A percentile compares a stretch with the other conserved stretches of the same genome.
phyloP scores from a whole-genome alignment of 1,284 basidiomycete species.

The Cerioporus squamosus region DNA sequence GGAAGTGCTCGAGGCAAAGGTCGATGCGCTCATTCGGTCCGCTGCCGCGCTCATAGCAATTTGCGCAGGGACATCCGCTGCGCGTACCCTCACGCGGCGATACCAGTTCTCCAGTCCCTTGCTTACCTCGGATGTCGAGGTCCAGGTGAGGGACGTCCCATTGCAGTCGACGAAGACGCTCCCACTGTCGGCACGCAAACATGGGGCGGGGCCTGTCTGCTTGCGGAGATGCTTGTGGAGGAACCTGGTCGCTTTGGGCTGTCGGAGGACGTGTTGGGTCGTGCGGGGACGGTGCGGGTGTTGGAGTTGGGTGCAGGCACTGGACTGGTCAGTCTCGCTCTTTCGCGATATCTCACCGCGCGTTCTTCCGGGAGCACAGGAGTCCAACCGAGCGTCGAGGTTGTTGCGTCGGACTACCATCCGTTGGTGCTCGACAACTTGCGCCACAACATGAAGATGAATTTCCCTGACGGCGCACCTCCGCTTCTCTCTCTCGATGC shows the following conservation, averaged over 20 bases:
- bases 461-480: conserved; percentile 46
- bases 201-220: conserved; percentile 86
- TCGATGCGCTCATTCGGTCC: conserved; percentile 46
- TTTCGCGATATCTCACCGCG: conserved; percentile 53
- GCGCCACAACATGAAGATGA: conserved; percentile 63
- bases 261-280: not conserved
- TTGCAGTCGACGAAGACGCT: conserved; percentile 72
- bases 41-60: conserved; percentile 54
- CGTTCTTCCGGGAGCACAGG: conserved; percentile 3
- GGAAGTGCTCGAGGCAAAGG: not conserved
- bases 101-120: conserved; percentile 41
- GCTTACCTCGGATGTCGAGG: conserved; percentile 29
- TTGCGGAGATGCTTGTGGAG: conserved; percentile 77
- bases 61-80: conserved; percentile 44
- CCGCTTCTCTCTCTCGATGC: conserved; percentile 36
- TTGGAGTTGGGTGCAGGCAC: conserved; percentile 91
- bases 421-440: conserved; percentile 79
- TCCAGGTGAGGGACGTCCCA: conserved; percentile 76
- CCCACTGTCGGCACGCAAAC: conserved; percentile 87
- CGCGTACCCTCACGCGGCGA: conserved; percentile 42
- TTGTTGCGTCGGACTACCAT: conserved; percentile 84
- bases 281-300: conserved; percentile 47
- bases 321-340: conserved; percentile 78
- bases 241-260: conserved; percentile 61
- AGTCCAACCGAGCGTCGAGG: conserved; percentile 31